Conservation (phyloP, 1,139 yeast genomes). For the Yamadazyma diospyri region DNA sequence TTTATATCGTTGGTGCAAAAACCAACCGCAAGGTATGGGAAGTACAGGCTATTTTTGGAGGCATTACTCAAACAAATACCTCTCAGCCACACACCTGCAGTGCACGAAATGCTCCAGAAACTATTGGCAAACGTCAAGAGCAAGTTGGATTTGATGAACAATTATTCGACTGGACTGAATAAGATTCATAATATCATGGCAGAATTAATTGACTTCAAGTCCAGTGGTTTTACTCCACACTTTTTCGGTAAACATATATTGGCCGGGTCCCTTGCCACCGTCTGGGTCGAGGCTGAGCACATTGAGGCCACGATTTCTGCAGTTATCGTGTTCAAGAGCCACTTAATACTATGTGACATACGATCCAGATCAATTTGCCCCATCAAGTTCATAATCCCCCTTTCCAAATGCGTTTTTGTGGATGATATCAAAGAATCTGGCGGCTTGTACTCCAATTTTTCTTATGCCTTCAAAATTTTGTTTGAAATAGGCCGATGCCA, state of each 20-base stretch:
- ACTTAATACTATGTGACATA: constrained; percentile 30
- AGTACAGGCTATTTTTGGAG: constrained; percentile 49
- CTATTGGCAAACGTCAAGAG: constrained; percentile 16
- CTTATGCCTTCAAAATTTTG: constrained; percentile 35
- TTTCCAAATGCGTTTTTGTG: constrained; percentile 30
- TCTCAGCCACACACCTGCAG: neutral
- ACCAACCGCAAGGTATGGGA: constrained; percentile 51
- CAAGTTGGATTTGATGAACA: constrained; percentile 27
- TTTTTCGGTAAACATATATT: constrained; percentile 41
- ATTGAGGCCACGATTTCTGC: constrained; percentile 26
- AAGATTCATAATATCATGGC: constrained; percentile 9
- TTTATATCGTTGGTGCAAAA: constrained; percentile 49
- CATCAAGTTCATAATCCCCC: constrained; percentile 47
- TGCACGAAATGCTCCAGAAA: neutral
- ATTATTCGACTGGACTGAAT: constrained; percentile 6
- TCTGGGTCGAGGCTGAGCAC: constrained; percentile 32
- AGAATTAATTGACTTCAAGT: constrained; percentile 8
- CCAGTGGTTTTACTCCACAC: constrained; percentile 10
- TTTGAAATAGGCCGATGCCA: constrained; percentile 42
- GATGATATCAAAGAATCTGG: constrained; percentile 23
- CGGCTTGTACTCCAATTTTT: constrained; percentile 35
- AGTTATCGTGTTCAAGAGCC: constrained; percentile 49
- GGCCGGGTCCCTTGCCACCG: constrained; percentile 35
- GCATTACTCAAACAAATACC: constrained; percentile 23
- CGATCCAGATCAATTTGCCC: constrained; percentile 19